These are phyloP conservation scores for Bidens hawaiensis DNA, from an alignment of 140 eudicot species.

Conservation along the genomic window DNA sequence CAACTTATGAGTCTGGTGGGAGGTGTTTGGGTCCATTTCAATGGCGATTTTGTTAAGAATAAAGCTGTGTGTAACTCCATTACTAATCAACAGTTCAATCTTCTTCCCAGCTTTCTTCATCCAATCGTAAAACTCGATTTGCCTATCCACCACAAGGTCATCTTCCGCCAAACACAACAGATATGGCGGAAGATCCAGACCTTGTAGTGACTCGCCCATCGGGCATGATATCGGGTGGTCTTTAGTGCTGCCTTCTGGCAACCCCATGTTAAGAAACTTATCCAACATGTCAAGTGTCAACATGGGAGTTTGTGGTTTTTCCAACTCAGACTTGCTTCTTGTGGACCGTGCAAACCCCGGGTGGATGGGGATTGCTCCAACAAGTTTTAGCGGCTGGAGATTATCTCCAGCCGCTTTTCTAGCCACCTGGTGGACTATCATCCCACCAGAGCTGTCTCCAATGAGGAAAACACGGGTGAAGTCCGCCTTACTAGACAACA, in stretches of 20 bases:
- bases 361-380: constrained; percentile 66
- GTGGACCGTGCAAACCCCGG: constrained; percentile 55
- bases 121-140: constrained; percentile 45
- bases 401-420: constrained; percentile 42
- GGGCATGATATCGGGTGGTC: constrained; percentile 62
- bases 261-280: constrained; percentile 49
- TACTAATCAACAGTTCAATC: constrained; percentile 37
- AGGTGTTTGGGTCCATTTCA: constrained; percentile 34
- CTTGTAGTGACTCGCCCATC: constrained; percentile 22
- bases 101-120: constrained; percentile 37
- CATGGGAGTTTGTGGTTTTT: constrained; percentile 58
- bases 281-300: constrained; percentile 72
- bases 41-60: constrained; percentile 47
- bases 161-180: constrained; percentile 38
- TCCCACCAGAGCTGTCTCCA: constrained; percentile 91
- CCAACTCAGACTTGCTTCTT: constrained; percentile 69
- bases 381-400: constrained; percentile 35
- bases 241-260: constrained; percentile 59
- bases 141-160: constrained; percentile 38
- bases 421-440: constrained; percentile 60
- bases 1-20: constrained; percentile 30
- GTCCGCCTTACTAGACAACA: constrained; percentile 37
- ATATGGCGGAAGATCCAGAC: constrained; percentile 24
- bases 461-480: constrained; percentile 66
- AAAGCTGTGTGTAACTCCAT: constrained; percentile 50